Evolutionary conservation across 257 asterid species (phyloP).

Genomic region (Eustoma russellianum): DNA sequence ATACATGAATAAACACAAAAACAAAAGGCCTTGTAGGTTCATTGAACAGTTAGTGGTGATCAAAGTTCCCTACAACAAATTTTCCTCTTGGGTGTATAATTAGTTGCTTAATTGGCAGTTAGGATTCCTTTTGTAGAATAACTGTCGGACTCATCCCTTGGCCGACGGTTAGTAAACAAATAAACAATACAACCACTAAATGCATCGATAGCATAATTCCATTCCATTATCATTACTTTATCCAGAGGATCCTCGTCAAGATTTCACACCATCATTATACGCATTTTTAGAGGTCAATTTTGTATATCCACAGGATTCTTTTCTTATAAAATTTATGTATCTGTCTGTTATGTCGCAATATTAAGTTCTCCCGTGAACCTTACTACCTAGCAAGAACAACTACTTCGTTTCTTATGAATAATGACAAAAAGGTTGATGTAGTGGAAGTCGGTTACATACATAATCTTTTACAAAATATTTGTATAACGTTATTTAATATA

Average conservation of each 20-base stretch:
- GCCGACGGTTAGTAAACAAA: slow-evolving; percentile 26
- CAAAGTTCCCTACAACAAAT: slow-evolving; percentile 3
- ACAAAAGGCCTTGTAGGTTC: slow-evolving; percentile 7
- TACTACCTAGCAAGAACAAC: too few relatives aligned
- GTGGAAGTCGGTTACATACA: too few relatives aligned
- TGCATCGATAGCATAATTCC: too few relatives aligned
- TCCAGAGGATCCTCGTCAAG: slow-evolving; percentile 22
- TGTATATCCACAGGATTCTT: slow-evolving; percentile 5
- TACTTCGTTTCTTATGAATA: too few relatives aligned
- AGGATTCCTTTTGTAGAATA: slow-evolving; percentile 22
- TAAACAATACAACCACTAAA: too few relatives aligned
- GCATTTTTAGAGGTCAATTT: slow-evolving; percentile 5
- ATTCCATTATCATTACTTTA: too few relatives aligned
- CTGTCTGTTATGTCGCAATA: too few relatives aligned
- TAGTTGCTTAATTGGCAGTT: slow-evolving; percentile 10
- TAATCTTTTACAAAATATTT: too few relatives aligned
- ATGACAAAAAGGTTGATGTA: too few relatives aligned
- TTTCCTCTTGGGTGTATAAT: slow-evolving; percentile 1
- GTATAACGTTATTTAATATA: too few relatives aligned
- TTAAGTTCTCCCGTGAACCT: too few relatives aligned
- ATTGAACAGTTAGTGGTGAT: slow-evolving; percentile 4
- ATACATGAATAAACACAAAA: too few relatives aligned
- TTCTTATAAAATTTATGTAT: neutral
- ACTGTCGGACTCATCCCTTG: slow-evolving; percentile 28
- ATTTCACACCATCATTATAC: slow-evolving; percentile 16